Conservation (phyloP, 306 rosid genomes). For the Coriaria nepalensis region DNA sequence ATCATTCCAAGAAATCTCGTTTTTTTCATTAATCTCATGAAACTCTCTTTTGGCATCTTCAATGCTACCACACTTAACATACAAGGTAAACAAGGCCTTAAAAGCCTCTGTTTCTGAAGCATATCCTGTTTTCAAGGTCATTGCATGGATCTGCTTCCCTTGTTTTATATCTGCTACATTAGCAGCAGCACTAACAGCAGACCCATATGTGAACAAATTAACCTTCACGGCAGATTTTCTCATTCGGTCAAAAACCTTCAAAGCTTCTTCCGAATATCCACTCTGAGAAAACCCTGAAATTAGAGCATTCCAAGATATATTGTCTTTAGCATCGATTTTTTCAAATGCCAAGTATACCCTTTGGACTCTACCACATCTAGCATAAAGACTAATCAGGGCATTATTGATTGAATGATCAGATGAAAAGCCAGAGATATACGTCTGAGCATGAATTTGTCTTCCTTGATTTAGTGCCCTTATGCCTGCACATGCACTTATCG, state of each 20-base stretch:
- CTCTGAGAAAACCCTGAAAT: slow-evolving; percentile 78
- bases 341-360: slow-evolving; percentile 58
- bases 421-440: slow-evolving; percentile 53
- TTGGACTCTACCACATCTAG: slow-evolving; percentile 56
- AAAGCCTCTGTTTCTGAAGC: slow-evolving; percentile 72
- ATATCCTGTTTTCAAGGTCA: slow-evolving; percentile 54
- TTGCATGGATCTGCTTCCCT: slow-evolving; percentile 68
- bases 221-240: slow-evolving; percentile 38
- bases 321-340: slow-evolving; percentile 43
- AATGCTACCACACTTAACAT: slow-evolving; percentile 70
- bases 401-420: slow-evolving; percentile 61
- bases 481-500: slow-evolving; percentile 77
- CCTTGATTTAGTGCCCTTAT: slow-evolving; percentile 64
- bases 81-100: slow-evolving; percentile 63
- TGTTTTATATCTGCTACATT: slow-evolving; percentile 47
- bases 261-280: slow-evolving; percentile 64
- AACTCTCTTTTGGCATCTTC: slow-evolving; percentile 61
- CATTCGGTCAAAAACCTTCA: slow-evolving; percentile 50
- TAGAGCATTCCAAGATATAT: slow-evolving; percentile 69
- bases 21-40: slow-evolving; percentile 45
- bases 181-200: slow-evolving; percentile 73
- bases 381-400: slow-evolving; percentile 77
- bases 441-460: slow-evolving; percentile 66
- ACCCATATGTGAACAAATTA: slow-evolving; percentile 63
- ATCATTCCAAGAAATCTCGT: slow-evolving; percentile 84